Conservation (phyloP, 2,329 filamentous ascomycete species). For the Paecilomyces formosus region DNA sequence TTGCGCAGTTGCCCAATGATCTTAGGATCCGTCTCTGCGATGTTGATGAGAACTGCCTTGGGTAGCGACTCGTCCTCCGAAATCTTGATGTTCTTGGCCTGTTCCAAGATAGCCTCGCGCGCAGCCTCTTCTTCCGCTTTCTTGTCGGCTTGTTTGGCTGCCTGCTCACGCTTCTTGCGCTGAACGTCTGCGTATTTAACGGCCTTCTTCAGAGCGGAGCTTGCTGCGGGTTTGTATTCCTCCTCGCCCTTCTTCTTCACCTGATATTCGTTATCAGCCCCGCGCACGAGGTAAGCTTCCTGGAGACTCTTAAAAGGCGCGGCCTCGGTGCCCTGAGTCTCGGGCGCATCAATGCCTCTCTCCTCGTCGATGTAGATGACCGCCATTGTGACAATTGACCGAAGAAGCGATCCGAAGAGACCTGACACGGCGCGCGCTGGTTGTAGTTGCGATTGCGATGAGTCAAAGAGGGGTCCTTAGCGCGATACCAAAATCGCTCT, state of each 20-base stretch:
- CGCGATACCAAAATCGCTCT: not conserved
- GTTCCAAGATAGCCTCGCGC: slow-evolving; percentile 65
- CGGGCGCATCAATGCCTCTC: slow-evolving; percentile 61
- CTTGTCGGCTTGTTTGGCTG: slow-evolving; percentile 65
- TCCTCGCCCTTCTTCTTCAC: slow-evolving; percentile 63
- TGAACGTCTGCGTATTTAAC: slow-evolving; percentile 60
- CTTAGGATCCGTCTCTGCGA: slow-evolving; percentile 60
- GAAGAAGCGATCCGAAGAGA: not conserved
- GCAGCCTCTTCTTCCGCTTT: slow-evolving; percentile 67
- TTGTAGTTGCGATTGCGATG: not conserved
- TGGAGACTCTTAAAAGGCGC: slow-evolving; percentile 76
- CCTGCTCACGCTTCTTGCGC: slow-evolving; percentile 68
- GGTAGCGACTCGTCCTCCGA: slow-evolving; percentile 66
- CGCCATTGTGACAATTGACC: slow-evolving; percentile 18
- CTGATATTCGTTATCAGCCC: slow-evolving; percentile 55
- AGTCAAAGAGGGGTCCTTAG: not conserved
- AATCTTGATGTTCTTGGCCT: slow-evolving; percentile 70
- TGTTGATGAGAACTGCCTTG: slow-evolving; percentile 64
- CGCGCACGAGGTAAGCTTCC: slow-evolving; percentile 67
- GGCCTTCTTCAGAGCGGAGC: slow-evolving; percentile 80
- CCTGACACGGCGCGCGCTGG: not conserved
- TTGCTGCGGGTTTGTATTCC: slow-evolving; percentile 73
- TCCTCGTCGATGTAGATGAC: slow-evolving; percentile 74
- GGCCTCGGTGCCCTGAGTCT: slow-evolving; percentile 60
- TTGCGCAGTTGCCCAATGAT: slow-evolving; percentile 44